Percentiles rank a stretch among this genome's conserved stretches.
These are phyloP conservation scores for Tardiomyces blankii DNA, from an alignment of 1,139 yeast species.

Conservation along the genomic window DNA sequence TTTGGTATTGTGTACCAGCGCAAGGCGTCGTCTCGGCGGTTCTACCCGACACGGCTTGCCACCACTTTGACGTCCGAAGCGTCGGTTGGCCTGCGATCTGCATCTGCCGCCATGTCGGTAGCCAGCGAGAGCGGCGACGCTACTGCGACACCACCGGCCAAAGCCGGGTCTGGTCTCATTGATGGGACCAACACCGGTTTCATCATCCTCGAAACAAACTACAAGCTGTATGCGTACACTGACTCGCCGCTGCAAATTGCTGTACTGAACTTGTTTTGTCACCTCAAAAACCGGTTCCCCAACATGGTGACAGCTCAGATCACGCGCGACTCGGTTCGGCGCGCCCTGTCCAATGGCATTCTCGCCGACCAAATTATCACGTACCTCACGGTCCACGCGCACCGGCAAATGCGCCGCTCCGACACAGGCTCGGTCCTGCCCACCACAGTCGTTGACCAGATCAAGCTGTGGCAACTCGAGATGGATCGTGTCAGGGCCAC, in stretches of 20 bases:
- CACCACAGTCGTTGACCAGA: conserved; percentile 93
- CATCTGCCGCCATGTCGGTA: conserved; percentile 18
- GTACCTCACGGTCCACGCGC: conserved; percentile 86
- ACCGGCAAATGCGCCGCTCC: conserved; percentile 65
- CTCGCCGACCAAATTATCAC: conserved; percentile 91
- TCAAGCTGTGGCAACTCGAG: conserved; percentile 91
- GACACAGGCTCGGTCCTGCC: conserved; percentile 44
- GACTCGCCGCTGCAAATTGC: conserved; percentile 94
- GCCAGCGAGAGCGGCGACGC: conserved; percentile 13
- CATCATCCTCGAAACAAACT: conserved; percentile 84
- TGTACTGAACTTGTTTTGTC: conserved; percentile 76
- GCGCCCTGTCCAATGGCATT: conserved; percentile 79
- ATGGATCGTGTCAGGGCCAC: conserved; percentile 83
- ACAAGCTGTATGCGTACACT: conserved; percentile 86
- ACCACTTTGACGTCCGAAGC: conserved; percentile 81
- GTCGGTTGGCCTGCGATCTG: conserved; percentile 23
- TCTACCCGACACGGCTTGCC: conserved; percentile 86
- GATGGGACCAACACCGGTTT: conserved; percentile 38
- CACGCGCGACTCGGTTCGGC: conserved; percentile 82
- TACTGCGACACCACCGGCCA: conserved; percentile 3
- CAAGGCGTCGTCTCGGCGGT: conserved; percentile 46
- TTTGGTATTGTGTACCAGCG: conserved; percentile 85
- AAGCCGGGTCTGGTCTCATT: conserved; percentile 6
- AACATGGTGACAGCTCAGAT: conserved; percentile 92
- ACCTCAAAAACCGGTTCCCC: conserved; percentile 70